Base-by-base conservation (phyloP, 495 filamentous ascomycete genomes). In the Penicillium ochrochloron region DNA sequence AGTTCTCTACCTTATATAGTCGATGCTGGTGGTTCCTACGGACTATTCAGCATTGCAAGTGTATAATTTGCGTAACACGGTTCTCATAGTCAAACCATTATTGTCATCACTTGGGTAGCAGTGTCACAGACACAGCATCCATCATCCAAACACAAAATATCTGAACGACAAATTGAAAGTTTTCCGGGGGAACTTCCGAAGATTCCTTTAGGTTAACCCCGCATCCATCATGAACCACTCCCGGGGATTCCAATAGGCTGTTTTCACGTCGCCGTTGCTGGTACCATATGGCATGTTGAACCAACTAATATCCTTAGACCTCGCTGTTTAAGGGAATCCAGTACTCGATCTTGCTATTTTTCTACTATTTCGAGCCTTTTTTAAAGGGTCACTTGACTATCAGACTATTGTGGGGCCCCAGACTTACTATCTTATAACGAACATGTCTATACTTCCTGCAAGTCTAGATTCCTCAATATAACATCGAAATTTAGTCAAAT, bases 81-180 rank as follows among this genome's bases (percentile, higher is more conserved):
- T 31, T 52, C 48, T 9, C 21, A 12, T 12, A 48, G n/a, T 25
- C 21, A 48, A 48, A 12, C 21, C 44, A 25, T 0, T 46, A 0
- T 11, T 25, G 19, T 11, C 23, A 9, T 11, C 11, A 25, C 19
- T 31, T 31, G 4, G 14, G 48, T 52, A 52, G 48, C 3, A 52
- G 48, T 52, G 25, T n/a, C 27, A 52, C 48, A 52, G 48, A 29
- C 27, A 52, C 48, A 52, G 14, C 27, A 52, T 52, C 27, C 17
- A 52, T 15, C 11, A 52, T 5, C 14, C 15, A 50, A 17, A 31
- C 48, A 52, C 48, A 25, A 52, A 8, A 44, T 44, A 14, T 8
- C 3, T 2, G 17, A 44, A n/a, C 5, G 41, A n/a, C 6, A 44
- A 37, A 11, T 11, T 37, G 12, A 37, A 14, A 37, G 35, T 10